phyloP scores from a whole-genome alignment of 805 yeast genomes.

The Metschnikowia baotianmanensis region DNA sequence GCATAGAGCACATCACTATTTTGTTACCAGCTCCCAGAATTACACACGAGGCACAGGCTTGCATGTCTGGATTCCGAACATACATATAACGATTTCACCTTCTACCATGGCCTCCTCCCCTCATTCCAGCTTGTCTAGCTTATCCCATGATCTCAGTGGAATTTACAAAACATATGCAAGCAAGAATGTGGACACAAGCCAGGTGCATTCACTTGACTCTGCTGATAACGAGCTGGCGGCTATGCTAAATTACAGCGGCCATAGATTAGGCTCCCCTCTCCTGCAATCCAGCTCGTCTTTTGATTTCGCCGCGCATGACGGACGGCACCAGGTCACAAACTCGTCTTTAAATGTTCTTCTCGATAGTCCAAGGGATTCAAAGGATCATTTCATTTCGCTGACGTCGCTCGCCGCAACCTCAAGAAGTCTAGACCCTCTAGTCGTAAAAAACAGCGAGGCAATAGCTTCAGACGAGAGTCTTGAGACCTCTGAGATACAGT shows the following conservation, averaged over 20 bases:
- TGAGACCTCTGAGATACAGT: conserved; percentile 20
- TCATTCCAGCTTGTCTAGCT: conserved; percentile 15
- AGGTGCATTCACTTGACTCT: conserved; percentile 11
- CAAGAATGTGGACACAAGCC: conserved; percentile 1
- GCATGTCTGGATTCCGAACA: not conserved
- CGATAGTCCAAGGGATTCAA: conserved; percentile 26
- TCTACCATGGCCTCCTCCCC: conserved; percentile 8
- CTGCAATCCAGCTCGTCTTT: conserved; percentile 31
- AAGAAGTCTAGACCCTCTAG: conserved; percentile 2
- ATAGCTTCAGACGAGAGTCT: conserved; percentile 9
- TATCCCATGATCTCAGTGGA: conserved; percentile 15
- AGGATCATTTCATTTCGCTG: conserved; percentile 18
- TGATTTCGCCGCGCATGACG: conserved; percentile 28
- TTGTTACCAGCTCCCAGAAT: too few species aligned
- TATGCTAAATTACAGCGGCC: conserved; percentile 8
- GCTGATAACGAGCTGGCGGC: conserved; percentile 8
- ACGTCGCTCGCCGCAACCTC: conserved; percentile 4
- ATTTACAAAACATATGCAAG: conserved; percentile 14
- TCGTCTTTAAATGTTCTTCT: conserved; percentile 37
- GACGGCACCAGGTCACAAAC: conserved; percentile 21
- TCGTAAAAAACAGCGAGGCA: conserved; percentile 3
- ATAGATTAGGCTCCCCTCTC: conserved; percentile 26
- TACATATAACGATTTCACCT: too few species aligned
- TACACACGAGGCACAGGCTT: too few species aligned
- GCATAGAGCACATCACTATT: too few species aligned